Percentiles rank a stretch among this genome's conserved stretches.
Evolutionary conservation across 1,139 yeast genomes (phyloP).

Genomic region (Magnusiomyces tetraspermus): DNA sequence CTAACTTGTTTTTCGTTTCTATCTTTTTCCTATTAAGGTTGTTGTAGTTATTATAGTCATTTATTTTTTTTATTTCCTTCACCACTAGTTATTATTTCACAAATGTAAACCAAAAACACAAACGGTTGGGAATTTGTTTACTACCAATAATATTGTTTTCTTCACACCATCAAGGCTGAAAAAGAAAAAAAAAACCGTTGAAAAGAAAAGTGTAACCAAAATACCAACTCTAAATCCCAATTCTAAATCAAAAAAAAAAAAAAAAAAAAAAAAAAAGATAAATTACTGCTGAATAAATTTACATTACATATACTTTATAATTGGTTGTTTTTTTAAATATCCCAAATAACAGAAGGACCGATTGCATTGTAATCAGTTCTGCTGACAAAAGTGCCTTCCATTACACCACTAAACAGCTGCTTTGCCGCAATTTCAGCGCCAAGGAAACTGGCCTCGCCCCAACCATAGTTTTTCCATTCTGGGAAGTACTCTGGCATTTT

Average conservation of each 20-base stretch:
- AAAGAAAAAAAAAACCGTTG: not conserved
- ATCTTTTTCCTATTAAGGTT: too few species aligned
- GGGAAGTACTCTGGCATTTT: constrained; percentile 88
- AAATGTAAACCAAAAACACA: too few species aligned
- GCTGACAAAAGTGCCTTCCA: constrained; percentile 59
- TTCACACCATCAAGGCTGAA: not conserved
- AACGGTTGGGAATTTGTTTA: too few species aligned
- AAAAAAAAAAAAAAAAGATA: constrained; percentile 1
- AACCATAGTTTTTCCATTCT: constrained; percentile 83
- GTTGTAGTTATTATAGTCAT: too few species aligned
- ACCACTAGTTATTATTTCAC: too few species aligned
- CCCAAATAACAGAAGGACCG: constrained; percentile 65
- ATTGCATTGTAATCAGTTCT: constrained; percentile 64
- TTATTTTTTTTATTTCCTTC: too few species aligned
- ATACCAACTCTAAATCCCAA: too few species aligned
- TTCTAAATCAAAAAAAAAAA: not conserved
- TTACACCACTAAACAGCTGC: constrained; percentile 56
- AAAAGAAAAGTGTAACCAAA: not conserved
- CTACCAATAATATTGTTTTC: not conserved
- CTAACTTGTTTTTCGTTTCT: too few species aligned
- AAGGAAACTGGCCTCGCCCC: constrained; percentile 66
- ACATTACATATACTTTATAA: too few species aligned
- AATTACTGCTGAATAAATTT: not conserved
- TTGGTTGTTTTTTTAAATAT: constrained; percentile 30
- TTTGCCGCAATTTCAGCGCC: constrained; percentile 87